phyloP scores from a whole-genome alignment of 768 basidiomycete genomes.

The Pleurotus tuoliensis region DNA sequence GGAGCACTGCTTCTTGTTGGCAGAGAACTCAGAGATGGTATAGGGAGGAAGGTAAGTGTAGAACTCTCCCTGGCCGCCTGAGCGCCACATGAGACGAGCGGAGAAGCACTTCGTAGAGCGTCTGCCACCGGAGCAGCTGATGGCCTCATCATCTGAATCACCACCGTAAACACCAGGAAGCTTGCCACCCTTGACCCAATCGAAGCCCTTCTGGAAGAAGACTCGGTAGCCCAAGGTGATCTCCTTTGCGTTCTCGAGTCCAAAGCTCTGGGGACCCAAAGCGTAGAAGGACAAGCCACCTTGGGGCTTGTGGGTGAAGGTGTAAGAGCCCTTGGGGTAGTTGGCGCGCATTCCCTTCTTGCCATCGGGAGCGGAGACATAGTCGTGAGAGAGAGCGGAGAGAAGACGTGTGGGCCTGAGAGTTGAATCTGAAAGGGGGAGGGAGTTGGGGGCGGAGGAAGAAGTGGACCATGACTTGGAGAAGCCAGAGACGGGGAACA shows the following conservation, averaged over 20 bases:
- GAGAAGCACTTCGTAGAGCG: constrained; percentile 57
- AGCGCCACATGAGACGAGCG: constrained; percentile 68
- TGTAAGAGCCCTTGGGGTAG: constrained; percentile 58
- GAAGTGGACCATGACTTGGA: constrained; percentile 46
- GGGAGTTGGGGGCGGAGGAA: constrained; percentile 24
- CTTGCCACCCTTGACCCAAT: constrained; percentile 68
- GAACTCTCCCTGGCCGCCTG: constrained; percentile 55
- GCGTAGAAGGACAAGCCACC: constrained; percentile 75
- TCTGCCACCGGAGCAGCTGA: constrained; percentile 62
- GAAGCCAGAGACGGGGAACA: constrained; percentile 38
- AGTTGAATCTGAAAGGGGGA: constrained; percentile 41
- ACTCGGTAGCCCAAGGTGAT: constrained; percentile 61
- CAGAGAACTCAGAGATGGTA: constrained; percentile 31
- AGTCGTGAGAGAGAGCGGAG: constrained; percentile 32
- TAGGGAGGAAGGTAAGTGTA: constrained; percentile 67
- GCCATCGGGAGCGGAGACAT: constrained; percentile 46
- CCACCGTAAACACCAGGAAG: constrained; percentile 72
- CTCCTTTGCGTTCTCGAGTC: constrained; percentile 60
- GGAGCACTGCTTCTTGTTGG: constrained; percentile 48
- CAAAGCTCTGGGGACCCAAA: constrained; percentile 47
- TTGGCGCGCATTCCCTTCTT: constrained; percentile 46
- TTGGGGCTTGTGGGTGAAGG: constrained; percentile 36
- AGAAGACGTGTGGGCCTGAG: constrained; percentile 39
- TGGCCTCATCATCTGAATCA: constrained; percentile 39
- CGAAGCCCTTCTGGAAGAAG: constrained; percentile 58